Base-by-base conservation (phyloP, 176 grass and related monocot species). In the Hordeum vulgare region DNA sequence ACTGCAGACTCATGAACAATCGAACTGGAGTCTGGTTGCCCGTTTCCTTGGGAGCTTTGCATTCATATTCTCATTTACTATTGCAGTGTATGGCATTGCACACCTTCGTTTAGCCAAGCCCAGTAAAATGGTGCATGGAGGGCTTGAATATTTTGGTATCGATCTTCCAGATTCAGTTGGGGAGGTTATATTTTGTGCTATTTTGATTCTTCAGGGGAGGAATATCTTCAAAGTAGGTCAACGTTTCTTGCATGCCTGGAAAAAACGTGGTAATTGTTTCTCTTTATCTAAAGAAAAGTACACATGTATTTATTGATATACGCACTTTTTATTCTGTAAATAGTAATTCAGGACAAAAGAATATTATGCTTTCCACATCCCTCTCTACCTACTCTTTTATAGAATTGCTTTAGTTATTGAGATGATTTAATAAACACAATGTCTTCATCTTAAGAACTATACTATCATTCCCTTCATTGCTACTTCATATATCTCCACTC, bases 81-180 rank as follows among this genome's bases (percentile, higher is more conserved):
- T 76, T 66, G 83, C 88, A 73, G 79, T 90, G 11, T 90, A 82
- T 90, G 84, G 91, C 59, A 68, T 66, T 78, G 66, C 85, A 85
- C 87, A 91, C 93, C 73, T 82, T 92, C 57, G 80, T 71, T 59
- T 98, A 66, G 85, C 87, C 49, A 95, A 86, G 61, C 41, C 90
- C 57, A 90, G 70, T 74, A 65, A 79, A 70, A 60, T 85, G 84
- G 59, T 93, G 73, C 90, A 93, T 70, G 93, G 70, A 73, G 70
- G 96, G 51, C 86, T 98, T 61, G 96, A 95, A 82, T 98, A 95
- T 85, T 86, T 86, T 81, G 90, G 96, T 74, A 80, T 98, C 36
- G 96, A 95, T 58, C 86, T 98, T 74, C 93, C 96, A 59, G 96
- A 98, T 90, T 98, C 96, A 34, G 34, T 95, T 76, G 90, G 89